Evolutionary conservation across 129 eudicot species (phyloP).

Genomic region (Flaveria brownii): DNA sequence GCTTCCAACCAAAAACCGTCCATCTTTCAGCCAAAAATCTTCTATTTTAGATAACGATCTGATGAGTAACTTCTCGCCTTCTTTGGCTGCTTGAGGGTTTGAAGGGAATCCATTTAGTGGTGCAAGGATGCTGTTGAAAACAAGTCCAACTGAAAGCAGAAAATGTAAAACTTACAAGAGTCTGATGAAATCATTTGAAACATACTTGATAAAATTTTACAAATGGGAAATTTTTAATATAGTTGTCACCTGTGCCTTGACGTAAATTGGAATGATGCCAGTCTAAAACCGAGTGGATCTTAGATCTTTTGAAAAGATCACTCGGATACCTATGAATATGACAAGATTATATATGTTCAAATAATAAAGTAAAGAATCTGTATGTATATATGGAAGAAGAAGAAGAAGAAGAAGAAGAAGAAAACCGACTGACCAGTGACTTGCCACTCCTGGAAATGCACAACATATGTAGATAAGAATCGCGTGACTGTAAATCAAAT

Average conservation of each 20-base stretch:
- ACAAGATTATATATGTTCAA: neutral
- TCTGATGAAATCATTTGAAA: neutral
- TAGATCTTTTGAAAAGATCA: slow-evolving; percentile 64
- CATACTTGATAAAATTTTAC: neutral
- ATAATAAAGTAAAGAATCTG: neutral
- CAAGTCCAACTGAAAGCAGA: slow-evolving; percentile 43
- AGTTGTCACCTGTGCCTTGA: slow-evolving; percentile 59
- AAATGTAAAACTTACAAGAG: neutral
- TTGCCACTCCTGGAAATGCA: slow-evolving; percentile 71
- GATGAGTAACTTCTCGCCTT: slow-evolving; percentile 50
- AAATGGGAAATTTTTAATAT: neutral
- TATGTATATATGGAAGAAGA: neutral
- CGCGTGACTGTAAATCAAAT: slow-evolving; percentile 70
- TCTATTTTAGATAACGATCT: slow-evolving; percentile 62
- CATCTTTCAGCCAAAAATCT: slow-evolving; percentile 68
- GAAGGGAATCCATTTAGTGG: slow-evolving; percentile 46
- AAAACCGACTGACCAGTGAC: slow-evolving; percentile 66
- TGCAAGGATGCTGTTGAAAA: slow-evolving; percentile 44
- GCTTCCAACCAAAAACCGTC: slow-evolving; percentile 70
- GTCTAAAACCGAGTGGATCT: slow-evolving; percentile 78
- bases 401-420: slow-evolving; percentile 9
- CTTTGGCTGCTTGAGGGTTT: slow-evolving; percentile 59
- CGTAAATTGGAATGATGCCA: slow-evolving; percentile 91
- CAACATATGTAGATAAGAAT: slow-evolving; percentile 64
- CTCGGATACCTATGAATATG: slow-evolving; percentile 69